Evolutionary conservation across 768 basidiomycete genomes (phyloP).

Genomic region (Erythrobasidium yunnanense): DNA sequence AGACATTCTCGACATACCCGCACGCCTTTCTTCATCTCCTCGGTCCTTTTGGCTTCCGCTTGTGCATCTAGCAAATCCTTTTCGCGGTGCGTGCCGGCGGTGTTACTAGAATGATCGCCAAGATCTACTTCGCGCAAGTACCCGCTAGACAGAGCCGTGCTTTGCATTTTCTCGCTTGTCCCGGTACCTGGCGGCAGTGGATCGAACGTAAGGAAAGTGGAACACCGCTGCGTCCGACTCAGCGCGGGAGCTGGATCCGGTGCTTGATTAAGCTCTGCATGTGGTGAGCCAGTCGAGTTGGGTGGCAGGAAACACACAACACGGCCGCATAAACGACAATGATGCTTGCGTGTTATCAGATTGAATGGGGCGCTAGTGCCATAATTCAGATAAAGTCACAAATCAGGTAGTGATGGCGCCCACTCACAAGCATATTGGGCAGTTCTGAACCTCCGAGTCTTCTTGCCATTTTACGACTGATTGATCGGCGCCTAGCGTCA

Average conservation of each 20-base stretch:
- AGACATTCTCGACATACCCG: constrained; percentile 77
- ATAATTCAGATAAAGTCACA: too few species aligned
- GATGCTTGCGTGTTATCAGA: constrained; percentile 27
- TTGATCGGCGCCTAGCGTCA: constrained; percentile 58
- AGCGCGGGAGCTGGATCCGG: background rate
- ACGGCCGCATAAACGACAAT: constrained; percentile 30
- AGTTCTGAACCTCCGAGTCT: constrained; percentile 62
- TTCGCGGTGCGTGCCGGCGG: constrained; percentile 29
- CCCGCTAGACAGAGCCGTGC: background rate
- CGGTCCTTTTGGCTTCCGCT: constrained; percentile 40
- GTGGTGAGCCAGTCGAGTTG: background rate
- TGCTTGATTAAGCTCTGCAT: constrained; percentile 44
- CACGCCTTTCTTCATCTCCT: constrained; percentile 72
- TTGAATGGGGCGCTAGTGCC: constrained; percentile 15
- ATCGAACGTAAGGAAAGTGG: constrained; percentile 76
- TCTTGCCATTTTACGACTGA: constrained; percentile 90
- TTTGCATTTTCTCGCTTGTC: background rate
- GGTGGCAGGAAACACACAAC: constrained; percentile 28
- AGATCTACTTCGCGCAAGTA: constrained; percentile 14
- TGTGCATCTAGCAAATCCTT: constrained; percentile 49
- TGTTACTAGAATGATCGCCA: constrained; percentile 30
- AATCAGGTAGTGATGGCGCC: background rate
- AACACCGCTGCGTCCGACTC: constrained; percentile 55
- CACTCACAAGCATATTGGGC: constrained; percentile 59
- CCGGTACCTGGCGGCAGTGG: constrained; percentile 46